Conservation (phyloP, 1,284 basidiomycete genomes). For the Apiotrichum gamsii region DNA sequence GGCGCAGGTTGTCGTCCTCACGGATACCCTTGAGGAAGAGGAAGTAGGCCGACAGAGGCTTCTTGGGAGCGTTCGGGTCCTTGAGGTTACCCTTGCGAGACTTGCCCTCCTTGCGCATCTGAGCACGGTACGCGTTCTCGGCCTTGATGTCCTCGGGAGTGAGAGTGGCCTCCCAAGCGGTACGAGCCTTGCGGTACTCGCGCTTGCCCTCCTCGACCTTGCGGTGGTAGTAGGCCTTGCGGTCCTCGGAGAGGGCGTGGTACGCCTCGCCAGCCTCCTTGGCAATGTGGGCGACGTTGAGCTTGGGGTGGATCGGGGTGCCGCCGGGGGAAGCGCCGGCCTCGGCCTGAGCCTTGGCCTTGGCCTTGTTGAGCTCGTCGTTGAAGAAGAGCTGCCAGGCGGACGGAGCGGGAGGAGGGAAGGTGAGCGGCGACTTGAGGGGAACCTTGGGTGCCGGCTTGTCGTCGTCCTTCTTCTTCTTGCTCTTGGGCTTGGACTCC, state of each 20-base stretch:
- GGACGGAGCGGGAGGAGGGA: slow-evolving; percentile 86
- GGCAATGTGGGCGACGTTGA: slow-evolving; percentile 92
- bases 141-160: slow-evolving; percentile 92
- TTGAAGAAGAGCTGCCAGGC: slow-evolving; percentile 97
- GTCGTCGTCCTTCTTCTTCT: slow-evolving; percentile 31
- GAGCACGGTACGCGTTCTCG: slow-evolving; percentile 84
- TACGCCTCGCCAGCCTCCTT: slow-evolving; percentile 92
- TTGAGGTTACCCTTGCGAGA: slow-evolving; percentile 91
- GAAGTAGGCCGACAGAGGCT: slow-evolving; percentile 89
- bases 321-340: slow-evolving; percentile 58
- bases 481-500: slow-evolving; percentile 41
- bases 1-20: slow-evolving; percentile 60
- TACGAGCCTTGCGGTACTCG: slow-evolving; percentile 67
- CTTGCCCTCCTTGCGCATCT: slow-evolving; percentile 88
- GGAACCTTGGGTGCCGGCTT: slow-evolving; percentile 39
- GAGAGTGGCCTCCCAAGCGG: slow-evolving; percentile 78
- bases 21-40: slow-evolving; percentile 88
- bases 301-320: slow-evolving; percentile 55
- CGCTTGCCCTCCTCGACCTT: slow-evolving; percentile 79
- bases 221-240: slow-evolving; percentile 80
- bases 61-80: slow-evolving; percentile 94
- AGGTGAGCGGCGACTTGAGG: slow-evolving; percentile 58
- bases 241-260: slow-evolving; percentile 65
- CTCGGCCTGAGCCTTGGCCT: slow-evolving; percentile 52
- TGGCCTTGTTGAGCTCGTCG: slow-evolving; percentile 87